Percentiles rank a stretch among this genome's conserved stretches.
Conservation (phyloP, 495 filamentous ascomycete genomes). For the Tuber magnatum region DNA sequence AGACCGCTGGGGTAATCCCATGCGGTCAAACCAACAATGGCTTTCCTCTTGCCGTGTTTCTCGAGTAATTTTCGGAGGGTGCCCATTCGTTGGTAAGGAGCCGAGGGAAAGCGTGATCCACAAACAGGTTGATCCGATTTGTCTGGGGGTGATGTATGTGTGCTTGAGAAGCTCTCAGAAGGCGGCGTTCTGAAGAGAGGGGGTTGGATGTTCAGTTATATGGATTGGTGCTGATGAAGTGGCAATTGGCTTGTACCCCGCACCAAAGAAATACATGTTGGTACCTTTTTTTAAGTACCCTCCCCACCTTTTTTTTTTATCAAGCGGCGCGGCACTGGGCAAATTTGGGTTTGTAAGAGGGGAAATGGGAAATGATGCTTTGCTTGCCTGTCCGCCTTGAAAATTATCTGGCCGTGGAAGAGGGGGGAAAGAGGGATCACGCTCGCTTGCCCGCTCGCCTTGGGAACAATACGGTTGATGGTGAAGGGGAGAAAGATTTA, state of each 20-base stretch:
- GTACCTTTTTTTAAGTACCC: conserved; percentile 7
- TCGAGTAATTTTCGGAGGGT: conserved; percentile 31
- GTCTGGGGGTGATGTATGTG: conserved; percentile 1
- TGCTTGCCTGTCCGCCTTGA: conserved; percentile 3
- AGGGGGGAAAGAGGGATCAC: neutral
- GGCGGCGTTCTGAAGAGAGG: neutral
- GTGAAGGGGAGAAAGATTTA: neutral
- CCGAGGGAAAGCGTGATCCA: conserved; percentile 19
- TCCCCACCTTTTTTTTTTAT: neutral
- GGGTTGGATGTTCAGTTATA: conserved; percentile 6
- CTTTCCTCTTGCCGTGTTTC: conserved; percentile 28
- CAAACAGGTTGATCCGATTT: neutral
- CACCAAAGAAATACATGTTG: conserved; percentile 20
- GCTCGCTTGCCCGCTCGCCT: neutral
- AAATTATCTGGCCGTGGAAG: neutral
- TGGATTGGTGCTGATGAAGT: conserved; percentile 2
- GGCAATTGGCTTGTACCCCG: conserved; percentile 27
- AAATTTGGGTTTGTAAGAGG: neutral
- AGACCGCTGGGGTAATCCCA: conserved; percentile 93
- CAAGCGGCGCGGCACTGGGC: neutral
- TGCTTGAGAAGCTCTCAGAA: neutral
- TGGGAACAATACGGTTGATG: neutral
- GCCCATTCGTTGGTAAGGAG: neutral
- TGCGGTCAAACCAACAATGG: conserved; percentile 57
- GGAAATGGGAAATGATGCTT: neutral